phyloP scores from a whole-genome alignment of 2,329 filamentous ascomycete genomes.

The Aspergillus vadensis region DNA sequence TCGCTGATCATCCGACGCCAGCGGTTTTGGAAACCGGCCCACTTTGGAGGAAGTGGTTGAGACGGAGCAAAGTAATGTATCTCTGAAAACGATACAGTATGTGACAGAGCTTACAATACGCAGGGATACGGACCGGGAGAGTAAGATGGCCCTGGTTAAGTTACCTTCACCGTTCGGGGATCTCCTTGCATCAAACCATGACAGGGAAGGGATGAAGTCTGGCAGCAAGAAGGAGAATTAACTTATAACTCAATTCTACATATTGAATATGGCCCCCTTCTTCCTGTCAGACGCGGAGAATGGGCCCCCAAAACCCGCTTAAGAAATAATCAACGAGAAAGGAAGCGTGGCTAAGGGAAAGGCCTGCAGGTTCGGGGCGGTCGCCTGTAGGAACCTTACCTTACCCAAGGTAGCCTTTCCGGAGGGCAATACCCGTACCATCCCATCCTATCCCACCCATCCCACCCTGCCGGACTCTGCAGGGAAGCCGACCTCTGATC shows the following conservation, averaged over 20 bases:
- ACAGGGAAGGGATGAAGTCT: neutral
- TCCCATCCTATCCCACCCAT: slow-evolving; percentile 1
- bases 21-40: slow-evolving; percentile 18
- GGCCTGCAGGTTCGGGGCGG: neutral
- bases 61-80: neutral
- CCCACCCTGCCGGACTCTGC: slow-evolving; percentile 21
- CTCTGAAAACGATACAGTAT: neutral
- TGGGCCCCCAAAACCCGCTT: no score
- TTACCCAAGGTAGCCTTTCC: neutral
- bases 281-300: neutral
- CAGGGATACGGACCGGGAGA: neutral
- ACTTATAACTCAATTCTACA: neutral
- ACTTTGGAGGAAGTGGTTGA: slow-evolving; percentile 9
- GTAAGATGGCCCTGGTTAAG: neutral
- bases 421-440: neutral
- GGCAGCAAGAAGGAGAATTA: neutral
- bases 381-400: neutral
- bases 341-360: neutral
- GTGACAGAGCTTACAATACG: neutral
- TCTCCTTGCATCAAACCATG: slow-evolving; percentile 1
- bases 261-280: neutral
- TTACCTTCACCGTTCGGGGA: neutral
- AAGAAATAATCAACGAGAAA: no score
- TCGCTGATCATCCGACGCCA: slow-evolving; percentile 30
- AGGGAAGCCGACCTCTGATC: slow-evolving; percentile 27